Evolutionary conservation across 1,139 yeast genomes (phyloP).

Genomic region (Geotrichum fermentans): DNA sequence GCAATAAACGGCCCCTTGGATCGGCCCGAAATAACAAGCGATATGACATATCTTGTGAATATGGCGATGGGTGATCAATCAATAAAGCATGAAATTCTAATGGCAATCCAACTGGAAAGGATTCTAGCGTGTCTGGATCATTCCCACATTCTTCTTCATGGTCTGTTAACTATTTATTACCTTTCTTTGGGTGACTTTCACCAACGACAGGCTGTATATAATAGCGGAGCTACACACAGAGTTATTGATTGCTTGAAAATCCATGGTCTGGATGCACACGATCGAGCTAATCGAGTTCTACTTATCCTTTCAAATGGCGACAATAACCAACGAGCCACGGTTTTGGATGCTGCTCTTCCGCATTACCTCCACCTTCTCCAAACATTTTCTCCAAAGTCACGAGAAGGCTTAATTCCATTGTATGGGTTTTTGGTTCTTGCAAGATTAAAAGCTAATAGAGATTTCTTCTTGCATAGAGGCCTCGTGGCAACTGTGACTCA

Average conservation of each 20-base stretch:
- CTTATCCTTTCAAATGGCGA: not conserved
- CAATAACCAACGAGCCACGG: not conserved
- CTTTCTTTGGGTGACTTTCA: not conserved
- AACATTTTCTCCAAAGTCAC: not conserved
- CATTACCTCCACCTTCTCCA: not conserved
- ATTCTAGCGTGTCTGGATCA: not conserved
- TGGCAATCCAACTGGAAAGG: not conserved
- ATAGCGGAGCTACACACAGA: not conserved
- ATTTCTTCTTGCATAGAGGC: not conserved
- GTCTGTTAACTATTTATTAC: not conserved
- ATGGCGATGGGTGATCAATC: constrained; percentile 1
- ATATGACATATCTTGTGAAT: not conserved
- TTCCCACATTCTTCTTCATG: not conserved
- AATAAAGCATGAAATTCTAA: not conserved
- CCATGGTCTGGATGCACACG: not conserved
- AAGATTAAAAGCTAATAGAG: not conserved
- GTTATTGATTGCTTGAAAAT: not conserved
- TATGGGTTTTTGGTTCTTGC: not conserved
- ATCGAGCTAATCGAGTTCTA: not conserved
- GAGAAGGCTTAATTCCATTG: not conserved
- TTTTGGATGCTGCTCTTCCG: not conserved
- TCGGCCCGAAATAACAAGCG: not conserved
- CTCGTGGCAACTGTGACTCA: not conserved
- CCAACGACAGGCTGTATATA: not conserved
- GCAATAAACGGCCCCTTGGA: not conserved